Evolutionary conservation across 2,329 filamentous ascomycete species (phyloP).

Genomic region (Aspergillus novoparasiticus): DNA sequence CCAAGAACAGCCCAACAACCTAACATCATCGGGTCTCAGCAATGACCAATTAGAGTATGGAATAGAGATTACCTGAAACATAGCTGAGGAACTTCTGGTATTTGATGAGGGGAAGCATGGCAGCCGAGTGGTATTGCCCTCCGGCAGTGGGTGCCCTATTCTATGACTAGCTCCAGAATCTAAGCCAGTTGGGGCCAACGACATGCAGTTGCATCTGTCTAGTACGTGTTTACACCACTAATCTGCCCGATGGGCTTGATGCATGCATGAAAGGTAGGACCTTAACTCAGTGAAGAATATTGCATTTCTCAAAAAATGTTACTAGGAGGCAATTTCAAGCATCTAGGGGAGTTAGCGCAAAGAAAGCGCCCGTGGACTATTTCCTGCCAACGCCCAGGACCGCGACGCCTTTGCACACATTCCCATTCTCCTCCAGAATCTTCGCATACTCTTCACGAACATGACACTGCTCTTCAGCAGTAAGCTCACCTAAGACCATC

Average conservation of each 20-base stretch:
- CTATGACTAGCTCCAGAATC: background rate
- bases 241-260: too few relatives aligned
- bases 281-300: background rate
- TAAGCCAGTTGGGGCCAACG: background rate
- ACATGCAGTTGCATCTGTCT: background rate
- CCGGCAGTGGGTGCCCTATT: background rate
- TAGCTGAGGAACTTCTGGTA: background rate
- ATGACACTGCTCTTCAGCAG: background rate
- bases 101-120: background rate
- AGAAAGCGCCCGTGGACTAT: background rate
- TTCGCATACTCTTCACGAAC: background rate
- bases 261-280: accelerated
- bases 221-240: too few relatives aligned
- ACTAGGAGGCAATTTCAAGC: background rate
- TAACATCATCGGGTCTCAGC: background rate
- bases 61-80: background rate
- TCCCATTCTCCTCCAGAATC: background rate
- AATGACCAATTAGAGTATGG: background rate
- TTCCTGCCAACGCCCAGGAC: background rate
- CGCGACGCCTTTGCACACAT: background rate
- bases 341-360: background rate
- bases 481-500: background rate
- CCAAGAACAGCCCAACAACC: background rate
- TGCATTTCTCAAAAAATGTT: background rate
- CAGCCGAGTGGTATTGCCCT: background rate